Base-by-base conservation (phyloP, 2,329 filamentous ascomycete genomes). In the Akanthomyces uredinophilus region DNA sequence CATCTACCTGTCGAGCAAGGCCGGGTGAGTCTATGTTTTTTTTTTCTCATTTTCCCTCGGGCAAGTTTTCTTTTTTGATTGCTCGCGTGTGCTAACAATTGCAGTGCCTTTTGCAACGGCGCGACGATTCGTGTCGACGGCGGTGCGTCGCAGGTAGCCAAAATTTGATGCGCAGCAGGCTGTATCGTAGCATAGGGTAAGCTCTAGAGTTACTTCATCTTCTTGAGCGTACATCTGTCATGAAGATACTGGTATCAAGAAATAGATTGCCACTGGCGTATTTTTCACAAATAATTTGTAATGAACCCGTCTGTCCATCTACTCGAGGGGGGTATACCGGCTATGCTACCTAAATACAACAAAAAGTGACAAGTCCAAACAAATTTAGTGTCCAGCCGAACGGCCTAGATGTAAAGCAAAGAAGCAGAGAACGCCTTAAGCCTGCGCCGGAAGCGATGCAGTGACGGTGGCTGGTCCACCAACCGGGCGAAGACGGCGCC, bases 1-100 rank as follows among this genome's bases (percentile, higher is more conserved):
- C 70, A 74, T 92, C 61, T 92, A 88, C 74, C 73, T 92, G 70
- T 80, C 82, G 44, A 89, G 87, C 68, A 78, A 83, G 60, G 89
- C 89, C 1, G 89, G 89, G 73, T 77, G 65, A 72, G 74, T 70
- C 16, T 35, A 29, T 39, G 50, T 6, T 37, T 13, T 58, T 18
- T 16, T 16, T 2, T 29, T 5, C 24, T 3, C 14, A 27, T 27
- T 18, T 7, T 27, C 22, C 11, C 7, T 8, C 20, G 24, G 87
- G 66, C n/a, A n/a, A n/a, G n/a, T n/a, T n/a, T n/a, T n/a, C n/a
- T n/a, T 39, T 16, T 14, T 24, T 18, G 20, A 6, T 11, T 46
- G 70, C 58, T 64, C 43, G n/a, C 52, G 43, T 35, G 32, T 35
- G 32, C 24, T 63, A 56, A 67, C 32, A 18, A 35, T 27, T 27